These are phyloP conservation scores for Nymphaea colorata DNA, from an alignment of 164 flowering plant genomes.

Conservation along the genomic window DNA sequence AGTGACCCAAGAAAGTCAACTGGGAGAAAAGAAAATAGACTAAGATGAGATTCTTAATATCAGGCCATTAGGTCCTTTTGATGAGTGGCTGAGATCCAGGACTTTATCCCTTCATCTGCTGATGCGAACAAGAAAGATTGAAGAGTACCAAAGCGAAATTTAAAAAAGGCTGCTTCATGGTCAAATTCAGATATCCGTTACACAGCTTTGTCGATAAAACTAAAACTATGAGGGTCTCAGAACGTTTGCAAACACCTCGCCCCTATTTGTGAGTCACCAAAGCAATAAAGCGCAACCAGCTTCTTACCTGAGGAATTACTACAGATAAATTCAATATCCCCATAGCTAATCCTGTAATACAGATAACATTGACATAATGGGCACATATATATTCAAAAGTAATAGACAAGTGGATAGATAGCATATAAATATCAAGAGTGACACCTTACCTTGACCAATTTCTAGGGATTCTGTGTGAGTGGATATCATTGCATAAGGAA, in stretches of 20 bases:
- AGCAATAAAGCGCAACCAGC: background rate
- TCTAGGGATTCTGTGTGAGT: conserved; percentile 71
- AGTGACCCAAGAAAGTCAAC: background rate
- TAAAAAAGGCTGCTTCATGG: no score
- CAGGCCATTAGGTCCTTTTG: no score
- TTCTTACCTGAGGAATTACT: conserved; percentile 86
- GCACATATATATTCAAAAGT: background rate
- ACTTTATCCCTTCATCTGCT: no score
- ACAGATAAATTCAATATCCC: conserved; percentile 91
- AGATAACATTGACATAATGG: conserved; percentile 1
- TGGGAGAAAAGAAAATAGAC: background rate
- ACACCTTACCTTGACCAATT: conserved; percentile 81
- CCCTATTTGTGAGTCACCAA: no score
- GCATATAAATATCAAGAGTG: background rate
- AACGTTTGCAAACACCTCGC: no score
- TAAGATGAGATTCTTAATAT: no score
- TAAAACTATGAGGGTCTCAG: no score
- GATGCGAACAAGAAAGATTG: no score
- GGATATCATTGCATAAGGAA: conserved; percentile 73
- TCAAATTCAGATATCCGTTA: no score
- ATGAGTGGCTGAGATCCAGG: no score
- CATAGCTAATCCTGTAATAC: conserved; percentile 75
- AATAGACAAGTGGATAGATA: background rate
- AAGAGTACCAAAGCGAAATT: no score
- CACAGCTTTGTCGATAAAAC: no score